These are phyloP conservation scores for Trichomonas vaginalis DNA, from an alignment of 208 protist genomes.

Conservation along the genomic window DNA sequence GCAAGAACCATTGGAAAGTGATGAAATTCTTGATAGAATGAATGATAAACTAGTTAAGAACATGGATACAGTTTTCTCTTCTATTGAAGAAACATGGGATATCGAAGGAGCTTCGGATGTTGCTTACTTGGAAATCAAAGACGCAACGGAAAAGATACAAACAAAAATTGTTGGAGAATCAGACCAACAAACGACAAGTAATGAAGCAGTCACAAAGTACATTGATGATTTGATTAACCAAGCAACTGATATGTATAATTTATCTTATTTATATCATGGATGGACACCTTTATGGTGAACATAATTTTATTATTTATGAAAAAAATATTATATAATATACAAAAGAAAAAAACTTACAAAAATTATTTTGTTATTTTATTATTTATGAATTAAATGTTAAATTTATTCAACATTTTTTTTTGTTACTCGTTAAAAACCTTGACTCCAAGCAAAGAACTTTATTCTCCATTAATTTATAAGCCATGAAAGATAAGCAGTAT, in stretches of 20 bases:
- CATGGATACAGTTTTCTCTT: not conserved
- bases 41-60: not conserved
- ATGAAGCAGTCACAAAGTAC: not conserved
- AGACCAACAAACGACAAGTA: not conserved
- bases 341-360: too few relatives aligned
- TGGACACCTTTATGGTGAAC: not conserved
- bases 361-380: too few relatives aligned
- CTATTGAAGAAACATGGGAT: not conserved
- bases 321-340: not conserved
- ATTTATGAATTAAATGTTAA: too few relatives aligned
- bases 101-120: not conserved
- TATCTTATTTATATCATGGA: not conserved
- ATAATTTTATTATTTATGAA: not conserved
- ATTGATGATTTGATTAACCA: not conserved
- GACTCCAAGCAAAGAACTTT: too few relatives aligned
- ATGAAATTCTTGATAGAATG: not conserved
- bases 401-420: too few relatives aligned
- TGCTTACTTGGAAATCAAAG: not conserved
- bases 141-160: not conserved
- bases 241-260: slow-evolving; percentile 10
- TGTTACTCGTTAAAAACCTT: too few relatives aligned
- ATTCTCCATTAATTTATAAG: too few relatives aligned
- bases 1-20: not conserved
- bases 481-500: too few relatives aligned
- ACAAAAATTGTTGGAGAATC: not conserved